A percentile compares a stretch with the other conserved stretches of the same genome.
phyloP scores from a whole-genome alignment of 768 basidiomycete species.

The Tricholoma hemisulphureum region DNA sequence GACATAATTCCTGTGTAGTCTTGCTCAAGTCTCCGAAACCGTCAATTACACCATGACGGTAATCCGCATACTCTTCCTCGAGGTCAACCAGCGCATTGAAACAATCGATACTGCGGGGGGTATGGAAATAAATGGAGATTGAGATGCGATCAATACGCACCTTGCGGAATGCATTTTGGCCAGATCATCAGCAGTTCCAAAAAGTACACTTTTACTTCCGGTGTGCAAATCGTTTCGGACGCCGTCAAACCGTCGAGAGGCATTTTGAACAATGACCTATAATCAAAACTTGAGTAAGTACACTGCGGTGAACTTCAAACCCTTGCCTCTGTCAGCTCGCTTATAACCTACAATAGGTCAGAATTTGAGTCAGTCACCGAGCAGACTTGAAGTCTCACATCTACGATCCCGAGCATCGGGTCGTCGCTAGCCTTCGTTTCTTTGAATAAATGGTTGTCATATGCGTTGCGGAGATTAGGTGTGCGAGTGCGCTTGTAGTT shows the following conservation, averaged over 20 bases:
- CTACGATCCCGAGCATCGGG: slow-evolving; percentile 33
- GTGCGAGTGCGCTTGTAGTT: not conserved
- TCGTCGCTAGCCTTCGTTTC: not conserved
- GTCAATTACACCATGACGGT: slow-evolving; percentile 38
- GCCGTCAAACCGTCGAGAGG: slow-evolving; percentile 45
- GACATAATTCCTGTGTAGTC: slow-evolving; percentile 34
- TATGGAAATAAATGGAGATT: not conserved
- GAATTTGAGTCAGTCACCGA: not conserved
- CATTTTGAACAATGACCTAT: slow-evolving; percentile 49
- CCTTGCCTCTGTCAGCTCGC: slow-evolving; percentile 48
- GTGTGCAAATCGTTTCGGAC: slow-evolving; percentile 45
- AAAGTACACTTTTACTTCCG: slow-evolving; percentile 47
- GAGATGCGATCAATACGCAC: slow-evolving; percentile 26
- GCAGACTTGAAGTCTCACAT: slow-evolving; percentile 30
- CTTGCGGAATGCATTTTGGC: slow-evolving; percentile 43
- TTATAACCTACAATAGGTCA: slow-evolving; percentile 39
- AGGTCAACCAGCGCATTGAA: slow-evolving; percentile 56
- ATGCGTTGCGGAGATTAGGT: not conserved
- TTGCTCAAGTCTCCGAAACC: slow-evolving; percentile 44
- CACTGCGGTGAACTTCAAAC: not conserved
- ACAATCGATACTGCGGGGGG: slow-evolving; percentile 40
- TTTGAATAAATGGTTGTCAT: not conserved
- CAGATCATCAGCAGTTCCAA: slow-evolving; percentile 43
- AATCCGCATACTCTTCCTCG: slow-evolving; percentile 50
- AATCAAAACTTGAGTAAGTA: not conserved